Conservation (phyloP, 1,139 yeast genomes). For the Debaryomyces subglobosus region DNA sequence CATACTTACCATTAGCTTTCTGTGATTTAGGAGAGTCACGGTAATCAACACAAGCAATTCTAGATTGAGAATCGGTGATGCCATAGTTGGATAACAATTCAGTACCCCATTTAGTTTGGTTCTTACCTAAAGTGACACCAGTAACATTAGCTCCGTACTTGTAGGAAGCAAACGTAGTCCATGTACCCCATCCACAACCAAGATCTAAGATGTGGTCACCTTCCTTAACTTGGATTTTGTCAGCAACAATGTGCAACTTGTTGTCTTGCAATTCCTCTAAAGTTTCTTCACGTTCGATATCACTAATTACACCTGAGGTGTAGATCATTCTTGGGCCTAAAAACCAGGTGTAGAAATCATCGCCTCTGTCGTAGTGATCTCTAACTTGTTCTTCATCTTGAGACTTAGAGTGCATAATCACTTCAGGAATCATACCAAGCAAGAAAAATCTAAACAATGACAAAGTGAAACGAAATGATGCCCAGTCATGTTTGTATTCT, state of each 20-base stretch:
- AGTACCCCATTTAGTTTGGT: slow-evolving; percentile 92
- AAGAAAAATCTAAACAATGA: slow-evolving; percentile 80
- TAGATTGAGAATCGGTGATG: slow-evolving; percentile 66
- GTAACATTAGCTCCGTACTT: slow-evolving; percentile 86
- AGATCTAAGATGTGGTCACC: slow-evolving; percentile 81
- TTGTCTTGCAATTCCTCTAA: slow-evolving; percentile 90
- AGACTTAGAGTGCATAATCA: slow-evolving; percentile 85
- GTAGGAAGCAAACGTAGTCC: slow-evolving; percentile 81
- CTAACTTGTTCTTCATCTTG: slow-evolving; percentile 97
- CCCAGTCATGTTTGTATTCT: slow-evolving; percentile 94
- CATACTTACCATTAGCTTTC: slow-evolving; percentile 62
- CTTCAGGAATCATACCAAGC: slow-evolving; percentile 92
- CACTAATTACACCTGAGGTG: slow-evolving; percentile 83
- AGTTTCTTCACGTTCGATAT: slow-evolving; percentile 71
- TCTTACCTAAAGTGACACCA: slow-evolving; percentile 86
- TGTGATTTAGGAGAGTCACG: slow-evolving; percentile 84
- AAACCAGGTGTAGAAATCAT: slow-evolving; percentile 93
- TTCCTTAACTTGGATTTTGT: slow-evolving; percentile 72
- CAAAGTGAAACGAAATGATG: slow-evolving; percentile 75
- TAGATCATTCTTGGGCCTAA: slow-evolving; percentile 94
- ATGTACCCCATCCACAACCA: slow-evolving; percentile 98
- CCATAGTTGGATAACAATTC: slow-evolving; percentile 69
- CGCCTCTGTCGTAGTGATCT: slow-evolving; percentile 96
- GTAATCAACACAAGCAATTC: slow-evolving; percentile 82
- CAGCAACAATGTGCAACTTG: slow-evolving; percentile 85